Evolutionary conservation across 2,329 filamentous ascomycete genomes (phyloP).

Genomic region (Cercospora sp.): DNA sequence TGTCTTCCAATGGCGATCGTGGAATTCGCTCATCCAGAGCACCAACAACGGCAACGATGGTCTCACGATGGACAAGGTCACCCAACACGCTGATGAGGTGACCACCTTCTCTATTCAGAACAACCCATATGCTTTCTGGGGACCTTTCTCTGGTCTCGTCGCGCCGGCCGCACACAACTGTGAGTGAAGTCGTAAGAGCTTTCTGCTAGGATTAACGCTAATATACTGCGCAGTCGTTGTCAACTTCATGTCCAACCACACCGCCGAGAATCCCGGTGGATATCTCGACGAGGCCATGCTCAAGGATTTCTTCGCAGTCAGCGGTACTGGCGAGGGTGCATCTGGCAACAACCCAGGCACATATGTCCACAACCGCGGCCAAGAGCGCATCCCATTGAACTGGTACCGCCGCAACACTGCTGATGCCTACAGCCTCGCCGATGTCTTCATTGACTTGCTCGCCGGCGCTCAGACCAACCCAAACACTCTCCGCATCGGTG

Average conservation of each 20-base stretch:
- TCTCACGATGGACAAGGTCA: slow-evolving; percentile 29
- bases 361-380: slow-evolving; percentile 28
- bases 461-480: slow-evolving; percentile 18
- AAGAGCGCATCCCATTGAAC: slow-evolving; percentile 35
- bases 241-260: slow-evolving; percentile 36
- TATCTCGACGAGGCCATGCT: slow-evolving; percentile 28
- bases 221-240: slow-evolving; percentile 28
- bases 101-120: slow-evolving; percentile 30
- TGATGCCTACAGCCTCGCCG: slow-evolving; percentile 15
- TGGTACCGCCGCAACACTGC: slow-evolving; percentile 29
- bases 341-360: slow-evolving; percentile 28
- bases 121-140: slow-evolving; percentile 39
- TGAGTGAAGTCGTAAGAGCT: slow-evolving; percentile 27
- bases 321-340: slow-evolving; percentile 22
- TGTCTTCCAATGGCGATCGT: slow-evolving; percentile 22
- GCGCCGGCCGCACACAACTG: slow-evolving; percentile 24
- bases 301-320: slow-evolving; percentile 32
- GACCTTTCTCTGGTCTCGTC: slow-evolving; percentile 32
- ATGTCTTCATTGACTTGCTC: slow-evolving; percentile 25
- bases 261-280: slow-evolving; percentile 27
- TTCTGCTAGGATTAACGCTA: not conserved
- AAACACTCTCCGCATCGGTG: slow-evolving; percentile 39
- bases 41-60: slow-evolving; percentile 18
- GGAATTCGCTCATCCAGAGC: slow-evolving; percentile 25
- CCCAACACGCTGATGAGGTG: slow-evolving; percentile 16